Evolutionary conservation across 352 stramenopile genomes (phyloP).

Genomic region (Globisporangium uncinulatum): DNA sequence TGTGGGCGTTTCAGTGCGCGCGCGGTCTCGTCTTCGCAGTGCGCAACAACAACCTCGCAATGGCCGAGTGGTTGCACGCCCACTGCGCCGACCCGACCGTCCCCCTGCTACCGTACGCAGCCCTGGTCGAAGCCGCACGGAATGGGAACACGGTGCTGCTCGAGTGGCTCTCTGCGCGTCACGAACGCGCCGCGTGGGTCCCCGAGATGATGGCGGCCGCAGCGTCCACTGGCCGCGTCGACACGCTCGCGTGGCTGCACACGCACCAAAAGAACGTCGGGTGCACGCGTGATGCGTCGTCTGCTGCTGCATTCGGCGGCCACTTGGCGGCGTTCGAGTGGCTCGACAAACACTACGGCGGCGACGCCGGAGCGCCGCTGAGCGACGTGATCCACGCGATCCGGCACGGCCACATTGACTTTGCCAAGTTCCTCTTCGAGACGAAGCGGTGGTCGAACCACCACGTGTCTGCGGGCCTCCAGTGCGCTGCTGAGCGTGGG

Average conservation of each 20-base stretch:
- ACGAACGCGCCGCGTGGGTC: neutral
- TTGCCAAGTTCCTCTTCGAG: slow-evolving; percentile 3
- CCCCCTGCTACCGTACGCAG: neutral
- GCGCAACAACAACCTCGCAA: neutral
- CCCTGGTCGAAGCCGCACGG: neutral
- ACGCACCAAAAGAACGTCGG: neutral
- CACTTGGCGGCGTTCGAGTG: slow-evolving; percentile 1
- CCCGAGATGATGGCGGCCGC: slow-evolving; percentile 3
- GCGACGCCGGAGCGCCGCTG: neutral
- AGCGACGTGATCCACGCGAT: neutral
- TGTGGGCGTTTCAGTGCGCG: neutral
- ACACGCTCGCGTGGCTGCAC: neutral
- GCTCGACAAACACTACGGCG: slow-evolving; percentile 1
- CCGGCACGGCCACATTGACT: slow-evolving; percentile 1
- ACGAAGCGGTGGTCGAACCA: slow-evolving; percentile 1
- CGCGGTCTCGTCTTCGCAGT: neutral
- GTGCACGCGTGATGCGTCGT: neutral
- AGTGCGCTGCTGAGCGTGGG: neutral
- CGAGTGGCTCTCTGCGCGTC: slow-evolving; percentile 1
- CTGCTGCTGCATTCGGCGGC: neutral
- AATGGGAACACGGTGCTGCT: neutral
- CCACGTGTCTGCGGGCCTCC: neutral
- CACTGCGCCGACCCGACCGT: neutral
- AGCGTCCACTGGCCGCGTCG: neutral
- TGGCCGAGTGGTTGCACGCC: slow-evolving; percentile 1